Evolutionary conservation across 805 yeast genomes (phyloP), one percentile per base, ranked within the genome.

Genomic region (Metschnikowia anglica): DNA sequence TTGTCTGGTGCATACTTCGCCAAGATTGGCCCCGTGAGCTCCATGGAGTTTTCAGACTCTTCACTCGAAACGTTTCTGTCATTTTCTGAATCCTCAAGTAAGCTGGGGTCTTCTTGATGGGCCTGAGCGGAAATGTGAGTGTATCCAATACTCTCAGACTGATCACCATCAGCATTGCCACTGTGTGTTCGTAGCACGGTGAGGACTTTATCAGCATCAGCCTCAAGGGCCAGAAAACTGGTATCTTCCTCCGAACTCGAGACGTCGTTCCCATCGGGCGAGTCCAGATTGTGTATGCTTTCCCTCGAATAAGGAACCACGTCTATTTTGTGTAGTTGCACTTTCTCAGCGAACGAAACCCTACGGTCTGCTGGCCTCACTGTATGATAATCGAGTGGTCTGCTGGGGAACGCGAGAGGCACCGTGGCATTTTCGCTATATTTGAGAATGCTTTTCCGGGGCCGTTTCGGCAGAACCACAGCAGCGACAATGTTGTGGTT

Each of bases 321-420:
- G 46, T 64, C 80, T 51, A 74, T 71, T 54, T 80, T 77, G 54
- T 81, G 86, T 30, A 82, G 67, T 3, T 85, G 81, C 0, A 81
- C 87, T 51, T 81, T 86, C 1, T 85, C 85, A 0, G 90, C 90
- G 68, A 85, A 85, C 4, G 88, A 81, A 4, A 85, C 91, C 19
- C 91, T 63, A 44, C 91, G 37, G 37, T 47, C 63, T 27, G 63
- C 19, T n/a, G 39, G 37, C 34, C 28, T 37, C 18, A 13, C n/a
- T 8, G 21, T 24, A 10, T 9, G n/a, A 5, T 16, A 15, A 3
- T 39, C 36, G 1, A 16, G 11, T 9, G 20, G 23, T 7, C 33
- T 28, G 16, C 17, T 18, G 18, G 25, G 26, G 18, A 24, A 28
- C 8, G 43, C 21, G 21, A 49, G 37, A 11, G 53, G 50, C 34